Conservation (phyloP, 169 alveolate genomes). For the Perkinsus chesapeaki region DNA sequence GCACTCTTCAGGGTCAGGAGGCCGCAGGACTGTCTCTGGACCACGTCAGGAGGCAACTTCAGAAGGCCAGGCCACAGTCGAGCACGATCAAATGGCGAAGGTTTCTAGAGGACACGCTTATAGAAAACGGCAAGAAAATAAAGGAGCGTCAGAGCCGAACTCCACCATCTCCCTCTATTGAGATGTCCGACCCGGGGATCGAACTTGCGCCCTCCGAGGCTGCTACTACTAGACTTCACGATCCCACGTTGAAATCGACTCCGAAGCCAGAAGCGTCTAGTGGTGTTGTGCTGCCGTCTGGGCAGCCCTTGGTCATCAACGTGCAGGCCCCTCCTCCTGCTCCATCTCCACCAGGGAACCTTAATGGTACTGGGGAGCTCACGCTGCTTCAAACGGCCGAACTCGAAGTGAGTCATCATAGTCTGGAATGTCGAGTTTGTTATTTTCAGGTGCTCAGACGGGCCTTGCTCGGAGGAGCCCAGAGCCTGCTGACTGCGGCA, state of each 20-base stretch:
- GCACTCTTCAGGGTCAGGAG: background rate
- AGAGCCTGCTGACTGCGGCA: background rate
- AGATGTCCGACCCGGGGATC: background rate
- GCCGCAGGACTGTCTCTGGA: background rate
- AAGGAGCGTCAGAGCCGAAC: background rate
- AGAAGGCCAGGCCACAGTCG: background rate
- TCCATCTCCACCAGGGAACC: background rate
- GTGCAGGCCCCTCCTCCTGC: background rate
- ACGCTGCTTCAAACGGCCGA: background rate
- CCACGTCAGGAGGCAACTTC: background rate
- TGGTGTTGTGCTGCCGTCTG: background rate
- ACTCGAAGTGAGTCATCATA: background rate
- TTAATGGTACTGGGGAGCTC: background rate
- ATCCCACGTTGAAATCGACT: background rate
- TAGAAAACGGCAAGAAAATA: background rate
- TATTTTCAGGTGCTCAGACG: background rate
- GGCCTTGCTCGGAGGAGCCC: background rate
- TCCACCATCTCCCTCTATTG: background rate
- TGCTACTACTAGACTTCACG: background rate
- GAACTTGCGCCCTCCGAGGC: background rate
- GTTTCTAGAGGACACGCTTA: background rate
- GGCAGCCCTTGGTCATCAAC: background rate
- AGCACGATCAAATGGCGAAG: background rate
- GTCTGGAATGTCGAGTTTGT: background rate
- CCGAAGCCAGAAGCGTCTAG: background rate